Evolutionary conservation across 2,329 filamentous ascomycete species (phyloP).

Genomic region (Aspergillus clavatus): DNA sequence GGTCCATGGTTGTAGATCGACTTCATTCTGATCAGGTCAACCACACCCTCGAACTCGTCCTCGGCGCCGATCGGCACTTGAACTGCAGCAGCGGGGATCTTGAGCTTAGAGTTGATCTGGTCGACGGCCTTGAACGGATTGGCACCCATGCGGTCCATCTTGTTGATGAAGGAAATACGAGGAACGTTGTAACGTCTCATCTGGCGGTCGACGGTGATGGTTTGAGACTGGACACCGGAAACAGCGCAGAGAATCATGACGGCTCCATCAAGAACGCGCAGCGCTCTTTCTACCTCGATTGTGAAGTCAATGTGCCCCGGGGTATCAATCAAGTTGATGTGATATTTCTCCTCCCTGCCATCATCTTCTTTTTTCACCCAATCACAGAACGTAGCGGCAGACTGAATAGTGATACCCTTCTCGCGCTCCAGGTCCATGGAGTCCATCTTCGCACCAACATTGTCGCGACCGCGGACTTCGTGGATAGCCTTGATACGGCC

Average conservation of each 20-base stretch:
- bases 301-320: constrained; percentile 99
- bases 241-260: constrained; percentile 99
- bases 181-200: constrained; percentile 99
- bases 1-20: constrained; percentile 86
- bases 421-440: constrained; percentile 98
- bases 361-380: constrained; percentile 79
- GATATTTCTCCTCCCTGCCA: constrained; percentile 83
- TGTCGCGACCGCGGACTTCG: constrained; percentile 84
- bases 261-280: constrained; percentile 91
- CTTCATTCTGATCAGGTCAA: constrained; percentile 89
- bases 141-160: constrained; percentile 98
- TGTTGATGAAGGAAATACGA: constrained; percentile 94
- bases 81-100: constrained; percentile 84
- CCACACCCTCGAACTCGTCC: constrained; percentile 85
- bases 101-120: constrained; percentile 94
- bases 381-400: constrained; percentile 94
- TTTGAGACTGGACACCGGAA: constrained; percentile 94
- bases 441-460: constrained; percentile 98
- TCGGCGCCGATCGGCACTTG: constrained; percentile 93
- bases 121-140: constrained; percentile 98
- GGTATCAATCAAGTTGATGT: constrained; percentile 98
- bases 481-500: constrained; percentile 95
- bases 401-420: constrained; percentile 98
- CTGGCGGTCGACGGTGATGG: constrained; percentile 95
- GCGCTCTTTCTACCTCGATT: constrained; percentile 92